Percentiles rank a stretch among this genome's conserved stretches.
Evolutionary conservation across 345 rosid species (phyloP).

Genomic region (Arabis hirsuta): DNA sequence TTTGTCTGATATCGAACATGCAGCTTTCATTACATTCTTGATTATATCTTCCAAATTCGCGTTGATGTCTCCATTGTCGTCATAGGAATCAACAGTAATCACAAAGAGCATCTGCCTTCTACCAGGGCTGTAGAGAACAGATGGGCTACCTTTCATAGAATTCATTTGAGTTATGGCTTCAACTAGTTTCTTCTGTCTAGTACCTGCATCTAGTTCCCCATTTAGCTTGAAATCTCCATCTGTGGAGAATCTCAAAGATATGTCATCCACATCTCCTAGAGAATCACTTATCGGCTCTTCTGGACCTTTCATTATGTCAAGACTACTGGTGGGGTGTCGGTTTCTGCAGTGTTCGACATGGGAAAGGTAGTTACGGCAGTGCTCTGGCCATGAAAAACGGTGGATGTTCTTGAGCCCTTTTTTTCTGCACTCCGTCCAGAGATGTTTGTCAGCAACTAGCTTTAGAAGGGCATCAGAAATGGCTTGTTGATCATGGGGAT

Average conservation of each 20-base stretch:
- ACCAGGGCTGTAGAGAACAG: slow-evolving; percentile 58
- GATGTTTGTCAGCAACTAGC: slow-evolving; percentile 87
- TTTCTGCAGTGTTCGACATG: slow-evolving; percentile 79
- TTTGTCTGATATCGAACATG: slow-evolving; percentile 52
- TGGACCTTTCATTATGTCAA: slow-evolving; percentile 64
- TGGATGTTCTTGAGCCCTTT: slow-evolving; percentile 96
- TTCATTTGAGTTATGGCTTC: slow-evolving; percentile 63
- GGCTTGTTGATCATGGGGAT: slow-evolving; percentile 88
- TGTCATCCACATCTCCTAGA: slow-evolving; percentile 75
- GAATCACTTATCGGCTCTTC: slow-evolving; percentile 93
- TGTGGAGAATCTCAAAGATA: slow-evolving; percentile 75
- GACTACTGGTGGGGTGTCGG: slow-evolving; percentile 76
- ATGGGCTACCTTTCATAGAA: slow-evolving; percentile 51
- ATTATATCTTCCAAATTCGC: slow-evolving; percentile 54
- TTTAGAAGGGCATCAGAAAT: slow-evolving; percentile 91
- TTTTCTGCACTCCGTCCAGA: slow-evolving; percentile 86
- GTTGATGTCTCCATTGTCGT: slow-evolving; percentile 50
- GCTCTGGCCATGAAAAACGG: slow-evolving; percentile 98
- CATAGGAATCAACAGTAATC: slow-evolving; percentile 71
- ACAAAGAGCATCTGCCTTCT: slow-evolving; percentile 83
- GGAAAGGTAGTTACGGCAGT: slow-evolving; percentile 85
- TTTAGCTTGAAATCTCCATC: slow-evolving; percentile 76
- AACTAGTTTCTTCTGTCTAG: slow-evolving; percentile 70
- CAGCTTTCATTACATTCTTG: slow-evolving; percentile 68
- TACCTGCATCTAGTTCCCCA: slow-evolving; percentile 68